These are phyloP conservation scores for Leucocoprinus leucothites DNA, from an alignment of 768 basidiomycete species.

Conservation along the genomic window DNA sequence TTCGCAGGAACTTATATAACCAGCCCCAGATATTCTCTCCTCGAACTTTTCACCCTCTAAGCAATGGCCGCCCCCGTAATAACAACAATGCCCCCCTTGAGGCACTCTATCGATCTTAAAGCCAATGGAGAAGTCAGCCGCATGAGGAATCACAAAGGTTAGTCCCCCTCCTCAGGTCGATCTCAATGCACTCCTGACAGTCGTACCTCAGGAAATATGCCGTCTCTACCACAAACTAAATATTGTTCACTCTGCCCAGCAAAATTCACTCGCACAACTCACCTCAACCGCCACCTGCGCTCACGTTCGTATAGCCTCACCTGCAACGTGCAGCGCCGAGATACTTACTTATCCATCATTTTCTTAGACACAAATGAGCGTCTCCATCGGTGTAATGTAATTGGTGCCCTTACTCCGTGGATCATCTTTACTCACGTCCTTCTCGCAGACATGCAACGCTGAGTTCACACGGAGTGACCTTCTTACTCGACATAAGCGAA, in stretches of 20 bases:
- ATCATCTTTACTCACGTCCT: constrained; percentile 5
- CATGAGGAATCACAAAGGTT: constrained; percentile 42
- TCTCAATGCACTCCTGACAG: constrained; percentile 31
- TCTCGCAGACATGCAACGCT: constrained; percentile 54
- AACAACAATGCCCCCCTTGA: constrained; percentile 23
- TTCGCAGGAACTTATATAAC: constrained; percentile 17
- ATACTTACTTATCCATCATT: constrained; percentile 10
- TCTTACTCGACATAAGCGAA: constrained; percentile 68
- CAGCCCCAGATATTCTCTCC: constrained; percentile 10
- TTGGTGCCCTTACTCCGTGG: constrained; percentile 11
- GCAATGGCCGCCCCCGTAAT: constrained; percentile 26
- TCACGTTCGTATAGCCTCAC: constrained; percentile 50
- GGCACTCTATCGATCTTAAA: constrained; percentile 33
- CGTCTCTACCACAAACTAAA: constrained; percentile 70
- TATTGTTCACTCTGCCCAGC: constrained; percentile 67
- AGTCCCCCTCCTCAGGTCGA: constrained; percentile 9
- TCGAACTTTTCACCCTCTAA: constrained; percentile 23
- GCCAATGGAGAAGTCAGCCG: constrained; percentile 40
- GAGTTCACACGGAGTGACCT: constrained; percentile 75
- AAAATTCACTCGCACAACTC: constrained; percentile 71
- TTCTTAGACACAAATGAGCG: constrained; percentile 62
- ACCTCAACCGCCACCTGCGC: constrained; percentile 69
- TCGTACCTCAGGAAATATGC: constrained; percentile 53
- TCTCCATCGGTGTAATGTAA: constrained; percentile 61
- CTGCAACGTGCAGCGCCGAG: not conserved